Evolutionary conservation across 257 asterid species (phyloP), one percentile per base, ranked within the genome.

Genomic region (Primulina eburnea): DNA sequence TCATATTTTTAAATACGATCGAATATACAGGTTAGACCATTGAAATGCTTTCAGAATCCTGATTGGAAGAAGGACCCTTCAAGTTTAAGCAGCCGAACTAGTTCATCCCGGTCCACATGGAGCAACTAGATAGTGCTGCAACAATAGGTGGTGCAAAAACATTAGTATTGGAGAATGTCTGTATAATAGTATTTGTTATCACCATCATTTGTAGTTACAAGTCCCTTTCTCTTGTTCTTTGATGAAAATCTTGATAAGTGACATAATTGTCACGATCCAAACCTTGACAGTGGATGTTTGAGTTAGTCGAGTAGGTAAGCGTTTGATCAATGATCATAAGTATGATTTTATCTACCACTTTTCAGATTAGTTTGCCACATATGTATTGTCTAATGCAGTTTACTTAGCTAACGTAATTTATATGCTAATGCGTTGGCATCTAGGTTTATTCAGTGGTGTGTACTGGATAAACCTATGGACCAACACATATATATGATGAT

Each of bases 1-100:
- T 5, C 24, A 21, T 24, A 29, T 7, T 20, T 32, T 35, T 28
- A 57, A 66, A 60, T 26, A 37, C 53, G 1, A 63, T 65, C 8
- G 37, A 20, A n/a, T 74, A 24, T 76, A 28, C 92, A 91, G 97
- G 92, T 86, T 64, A 83, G 88, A 74, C 91, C 95, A 73, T 69
- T 91, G 82, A 83, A 82, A 76, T 91, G 96, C 82, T 91, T 91
- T 68, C 90, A 84, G 50, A 83, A 71, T 72, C 59, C 81, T 33
- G 96, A 85, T 38, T 82, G 89, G 96, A 77, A 69, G 83, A 84
- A 75, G 78, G 87, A 84, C 21, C 61, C 70, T 40, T 77, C 93
- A 14, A 77, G 80, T 72, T 58, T 68, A 20, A 65, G 87, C 40
- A 75, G 88, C 68, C 66, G 80, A 38, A 69, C 75, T 6, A 55